Base-by-base conservation (phyloP, 768 basidiomycete species). In the Tylopilus felleus region DNA sequence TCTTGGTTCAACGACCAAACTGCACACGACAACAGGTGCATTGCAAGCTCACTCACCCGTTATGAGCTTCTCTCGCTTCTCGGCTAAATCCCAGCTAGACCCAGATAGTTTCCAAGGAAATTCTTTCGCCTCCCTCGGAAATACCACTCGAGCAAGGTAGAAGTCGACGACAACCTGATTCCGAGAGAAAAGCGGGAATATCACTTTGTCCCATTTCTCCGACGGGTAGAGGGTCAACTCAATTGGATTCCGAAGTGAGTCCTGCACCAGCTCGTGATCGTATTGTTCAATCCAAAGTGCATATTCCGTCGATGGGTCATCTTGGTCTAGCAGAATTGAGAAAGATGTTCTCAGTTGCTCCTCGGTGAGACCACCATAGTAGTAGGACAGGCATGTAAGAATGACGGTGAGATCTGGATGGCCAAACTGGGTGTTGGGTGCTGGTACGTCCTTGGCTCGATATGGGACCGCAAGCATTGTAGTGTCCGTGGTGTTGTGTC, bases 101-200 rank as follows among this genome's bases (percentile, higher is more conserved):
- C n/a, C n/a, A n/a, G n/a, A n/a, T n/a, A n/a, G n/a, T n/a, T n/a
- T n/a, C n/a, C n/a, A n/a, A n/a, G n/a, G n/a, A n/a, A n/a, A n/a
- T n/a, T n/a, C n/a, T n/a, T n/a, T n/a, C n/a, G n/a, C n/a, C n/a
- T n/a, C n/a, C n/a, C n/a, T n/a, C 0, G 71, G 73, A 28, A 74
- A 76, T 8, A 75, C 74, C 0, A 69, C 59, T 16, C 49, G 46
- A 0, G 70, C 66, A 0, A 75, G 55, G 38, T 56, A 61, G 12
- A 53, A 44, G 12, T 61, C 55, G 4, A 61, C 33, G 0, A 42
- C 13, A 8, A 22, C 49, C 25, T 53, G 39, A 9, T 60, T 60
- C 3, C 39, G 14, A 1, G 23, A 0, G 27, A 60, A 60, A 3
- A 50, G 40, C 0, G 59, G 60, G 19, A 25, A 49, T 16, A 52